Percentiles rank a stretch among this genome's conserved stretches.
These are phyloP conservation scores for Cadophora gregata DNA, from an alignment of 2,329 filamentous ascomycete species.

Conservation along the genomic window DNA sequence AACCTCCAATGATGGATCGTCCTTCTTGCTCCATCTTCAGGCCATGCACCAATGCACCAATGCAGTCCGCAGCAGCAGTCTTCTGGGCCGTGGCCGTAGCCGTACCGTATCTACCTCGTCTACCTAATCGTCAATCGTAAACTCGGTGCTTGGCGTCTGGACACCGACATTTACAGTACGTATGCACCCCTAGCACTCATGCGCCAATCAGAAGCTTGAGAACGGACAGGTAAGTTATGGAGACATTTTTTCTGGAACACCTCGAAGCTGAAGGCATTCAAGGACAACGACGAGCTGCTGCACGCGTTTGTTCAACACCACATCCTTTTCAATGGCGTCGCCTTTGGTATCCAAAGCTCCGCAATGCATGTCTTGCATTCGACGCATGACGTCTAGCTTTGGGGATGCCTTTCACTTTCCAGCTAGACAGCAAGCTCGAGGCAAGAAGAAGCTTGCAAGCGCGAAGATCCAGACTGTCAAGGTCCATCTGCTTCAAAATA, in stretches of 20 bases:
- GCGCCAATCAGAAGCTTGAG: conserved; percentile 2
- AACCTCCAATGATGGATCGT: too few relatives aligned
- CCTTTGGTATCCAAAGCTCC: conserved; percentile 37
- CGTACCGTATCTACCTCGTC: too few relatives aligned
- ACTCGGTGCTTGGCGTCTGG: not conserved
- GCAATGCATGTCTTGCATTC: conserved; percentile 41
- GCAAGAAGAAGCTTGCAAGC: conserved; percentile 50
- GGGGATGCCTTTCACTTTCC: conserved; percentile 31
- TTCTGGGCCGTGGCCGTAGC: not conserved
- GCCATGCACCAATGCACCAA: too few relatives aligned
- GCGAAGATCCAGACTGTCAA: conserved; percentile 49
- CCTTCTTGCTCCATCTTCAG: too few relatives aligned
- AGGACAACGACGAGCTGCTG: not conserved
- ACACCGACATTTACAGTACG: conserved; percentile 2
- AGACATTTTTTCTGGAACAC: conserved; percentile 10
- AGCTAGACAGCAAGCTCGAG: conserved; percentile 47
- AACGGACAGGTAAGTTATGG: not conserved
- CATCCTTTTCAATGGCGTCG: conserved; percentile 39
- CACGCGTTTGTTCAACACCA: conserved; percentile 17
- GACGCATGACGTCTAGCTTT: conserved; percentile 37
- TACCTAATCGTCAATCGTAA: conserved; percentile 11
- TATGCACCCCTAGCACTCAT: not conserved
- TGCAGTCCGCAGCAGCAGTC: not conserved
- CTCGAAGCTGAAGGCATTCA: not conserved
- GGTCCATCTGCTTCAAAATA: conserved; percentile 57